These are phyloP conservation scores for Actinomortierella wolfii DNA, from an alignment of 371 early-diverging fungal species.

Conservation along the genomic window DNA sequence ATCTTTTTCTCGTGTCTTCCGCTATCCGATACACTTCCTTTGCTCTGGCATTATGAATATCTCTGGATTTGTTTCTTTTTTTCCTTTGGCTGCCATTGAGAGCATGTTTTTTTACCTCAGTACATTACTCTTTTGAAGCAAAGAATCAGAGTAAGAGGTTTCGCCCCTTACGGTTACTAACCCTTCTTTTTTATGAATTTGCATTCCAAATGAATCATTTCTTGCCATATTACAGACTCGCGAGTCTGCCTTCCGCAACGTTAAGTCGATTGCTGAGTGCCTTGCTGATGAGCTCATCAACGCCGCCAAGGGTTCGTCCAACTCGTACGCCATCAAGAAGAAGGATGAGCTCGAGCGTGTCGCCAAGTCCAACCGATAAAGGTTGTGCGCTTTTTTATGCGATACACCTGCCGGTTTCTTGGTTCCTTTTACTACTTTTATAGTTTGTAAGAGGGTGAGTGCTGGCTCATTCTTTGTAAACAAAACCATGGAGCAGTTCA, in stretches of 20 bases:
- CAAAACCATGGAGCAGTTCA: not conserved
- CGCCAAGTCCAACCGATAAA: slow-evolving; percentile 92
- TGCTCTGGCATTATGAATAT: too few relatives aligned
- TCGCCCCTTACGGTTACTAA: slow-evolving; percentile 51
- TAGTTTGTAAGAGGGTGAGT: not conserved
- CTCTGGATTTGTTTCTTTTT: too few relatives aligned
- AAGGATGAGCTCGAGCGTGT: slow-evolving; percentile 99
- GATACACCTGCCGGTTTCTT: not conserved
- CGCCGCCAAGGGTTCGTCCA: slow-evolving; percentile 98
- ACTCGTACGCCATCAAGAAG: slow-evolving; percentile 99
- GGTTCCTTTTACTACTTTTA: slow-evolving; percentile 1
- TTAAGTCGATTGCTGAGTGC: slow-evolving; percentile 99
- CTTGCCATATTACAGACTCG: slow-evolving; percentile 43
- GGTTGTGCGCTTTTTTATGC: slow-evolving; percentile 1
- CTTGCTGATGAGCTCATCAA: slow-evolving; percentile 99
- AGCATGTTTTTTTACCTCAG: too few relatives aligned
- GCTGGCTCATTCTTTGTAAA: not conserved
- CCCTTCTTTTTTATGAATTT: not conserved
- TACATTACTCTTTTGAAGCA: slow-evolving; percentile 5
- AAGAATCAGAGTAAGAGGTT: slow-evolving; percentile 48
- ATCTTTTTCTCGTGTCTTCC: too few relatives aligned
- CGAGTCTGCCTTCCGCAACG: slow-evolving; percentile 85
- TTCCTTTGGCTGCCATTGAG: not conserved
- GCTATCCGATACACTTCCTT: too few relatives aligned
- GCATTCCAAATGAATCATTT: not conserved